Evolutionary conservation across 2,329 filamentous ascomycete genomes (phyloP), one percentile per base, ranked within the genome.

Genomic region (Penicillium rolfsii): DNA sequence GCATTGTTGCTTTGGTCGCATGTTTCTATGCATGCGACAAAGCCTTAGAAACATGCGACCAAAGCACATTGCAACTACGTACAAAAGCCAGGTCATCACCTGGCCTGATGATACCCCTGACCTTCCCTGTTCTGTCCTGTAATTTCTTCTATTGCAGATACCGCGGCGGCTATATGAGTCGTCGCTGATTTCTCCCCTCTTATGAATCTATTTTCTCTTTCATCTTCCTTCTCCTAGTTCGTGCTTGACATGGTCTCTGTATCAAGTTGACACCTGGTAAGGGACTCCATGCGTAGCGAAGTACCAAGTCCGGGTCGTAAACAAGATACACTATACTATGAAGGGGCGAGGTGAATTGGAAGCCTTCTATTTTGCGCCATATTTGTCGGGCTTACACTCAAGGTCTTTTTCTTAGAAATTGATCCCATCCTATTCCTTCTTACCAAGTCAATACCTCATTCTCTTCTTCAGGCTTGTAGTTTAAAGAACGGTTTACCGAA

Each of bases 51-150:
- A 22, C 19, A 22, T 22, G 19, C 19, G 19, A 22, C 19, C 19
- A 22, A 22, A 22, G 19, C 19, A 22, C 19, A 22, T 22, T 22
- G 19, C 19, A 22, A 22, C 19, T 22, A 22, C 19, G 19, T 22
- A 22, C 19, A 22, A 22, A 22, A 22, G 19, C 19, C 19, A 22
- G 19, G 19, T 22, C 38, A 30, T 24, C 36, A 24, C 26, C 26
- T 52, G 33, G 26, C 45, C 50, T 41, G 56, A 36, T 60, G 55
- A 60, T 63, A 60, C 57, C 57, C 48, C 52, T 22, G 19, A 22
- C 19, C 48, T 28, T 1, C 7, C 11, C 30, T 11, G 30, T 5
- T 2, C 8, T 33, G 30, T 2, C 19, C 8, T 11, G 30, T 2
- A 5, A 35, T 22, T 33, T n/a, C n/a, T 26, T 36, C 19, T 36